Conservation (phyloP, 192 early-diverging fungal species). For the Funneliformis mosseae region DNA sequence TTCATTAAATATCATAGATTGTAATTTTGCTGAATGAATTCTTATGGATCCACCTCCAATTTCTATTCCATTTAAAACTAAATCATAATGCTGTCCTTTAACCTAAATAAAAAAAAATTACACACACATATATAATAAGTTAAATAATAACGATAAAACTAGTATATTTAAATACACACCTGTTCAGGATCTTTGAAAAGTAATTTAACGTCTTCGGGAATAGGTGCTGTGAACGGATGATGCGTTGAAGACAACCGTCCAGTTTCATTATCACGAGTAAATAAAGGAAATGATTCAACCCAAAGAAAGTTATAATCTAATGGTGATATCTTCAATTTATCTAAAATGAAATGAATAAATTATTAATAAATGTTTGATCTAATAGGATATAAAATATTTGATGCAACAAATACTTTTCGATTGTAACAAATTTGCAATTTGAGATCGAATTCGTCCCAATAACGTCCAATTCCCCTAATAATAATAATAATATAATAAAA, state of each 20-base stretch:
- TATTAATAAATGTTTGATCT: background rate
- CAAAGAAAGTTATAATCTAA: conserved; percentile 73
- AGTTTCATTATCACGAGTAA: conserved; percentile 68
- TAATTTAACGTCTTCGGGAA: conserved; percentile 64
- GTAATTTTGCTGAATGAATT: conserved; percentile 77
- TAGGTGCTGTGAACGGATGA: conserved; percentile 91
- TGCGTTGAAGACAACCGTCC: conserved; percentile 69
- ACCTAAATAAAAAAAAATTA: conserved; percentile 34
- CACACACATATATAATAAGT: background rate
- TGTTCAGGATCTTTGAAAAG: conserved; percentile 64
- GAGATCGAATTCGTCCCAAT: conserved; percentile 61
- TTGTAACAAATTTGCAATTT: conserved; percentile 55
- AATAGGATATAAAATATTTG: background rate
- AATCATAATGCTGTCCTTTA: conserved; percentile 84
- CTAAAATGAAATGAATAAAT: conserved; percentile 36
- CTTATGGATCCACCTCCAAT: conserved; percentile 92
- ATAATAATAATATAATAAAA: background rate
- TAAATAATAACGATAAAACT: background rate
- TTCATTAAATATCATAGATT: conserved; percentile 72
- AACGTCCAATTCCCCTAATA: conserved; percentile 54
- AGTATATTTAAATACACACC: conserved; percentile 29
- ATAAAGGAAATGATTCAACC: conserved; percentile 89
- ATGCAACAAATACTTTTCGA: conserved; percentile 42
- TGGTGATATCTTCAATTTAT: conserved; percentile 49
- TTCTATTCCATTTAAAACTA: conserved; percentile 89